A percentile compares a stretch with the other conserved stretches of the same genome.
phyloP scores from a whole-genome alignment of 176 grass and related monocot genomes.

The Rhipidocladum racemiflorum region DNA sequence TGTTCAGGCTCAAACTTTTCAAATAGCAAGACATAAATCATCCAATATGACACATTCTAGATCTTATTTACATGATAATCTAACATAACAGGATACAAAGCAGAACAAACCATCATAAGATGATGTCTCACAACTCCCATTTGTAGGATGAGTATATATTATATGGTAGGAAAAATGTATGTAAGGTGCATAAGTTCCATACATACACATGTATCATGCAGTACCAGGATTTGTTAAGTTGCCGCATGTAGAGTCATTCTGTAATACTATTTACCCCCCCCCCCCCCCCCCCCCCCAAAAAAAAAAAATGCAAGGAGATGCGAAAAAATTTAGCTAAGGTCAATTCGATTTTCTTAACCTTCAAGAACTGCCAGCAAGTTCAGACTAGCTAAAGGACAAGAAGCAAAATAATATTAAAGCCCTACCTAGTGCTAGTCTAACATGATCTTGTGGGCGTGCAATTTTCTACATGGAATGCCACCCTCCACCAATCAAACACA shows the following conservation, averaged over 20 bases:
- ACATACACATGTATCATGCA: background rate
- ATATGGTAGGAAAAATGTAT: background rate
- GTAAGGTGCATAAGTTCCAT: background rate
- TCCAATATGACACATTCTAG: background rate
- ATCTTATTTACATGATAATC: background rate
- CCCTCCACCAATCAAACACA: conserved; percentile 29
- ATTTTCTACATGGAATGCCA: conserved; percentile 44
- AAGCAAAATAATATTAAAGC: conserved; percentile 31
- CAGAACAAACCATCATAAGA: background rate
- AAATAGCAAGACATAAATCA: background rate
- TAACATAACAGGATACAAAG: background rate
- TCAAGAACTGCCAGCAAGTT: conserved; percentile 13
- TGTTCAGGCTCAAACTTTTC: background rate
- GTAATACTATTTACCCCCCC: background rate
- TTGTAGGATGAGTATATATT: background rate
- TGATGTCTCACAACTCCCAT: background rate
- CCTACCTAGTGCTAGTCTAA: conserved; percentile 29
- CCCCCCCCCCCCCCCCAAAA: no score
- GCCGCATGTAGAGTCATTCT: background rate
- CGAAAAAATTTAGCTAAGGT: background rate
- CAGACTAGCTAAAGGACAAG: conserved; percentile 35
- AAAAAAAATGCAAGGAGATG: background rate
- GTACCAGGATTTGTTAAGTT: no score
- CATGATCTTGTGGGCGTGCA: conserved; percentile 36
- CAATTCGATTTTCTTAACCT: background rate